Evolutionary conservation across 1,284 basidiomycete species (phyloP).

Genomic region (Xerocomus minutiporus): DNA sequence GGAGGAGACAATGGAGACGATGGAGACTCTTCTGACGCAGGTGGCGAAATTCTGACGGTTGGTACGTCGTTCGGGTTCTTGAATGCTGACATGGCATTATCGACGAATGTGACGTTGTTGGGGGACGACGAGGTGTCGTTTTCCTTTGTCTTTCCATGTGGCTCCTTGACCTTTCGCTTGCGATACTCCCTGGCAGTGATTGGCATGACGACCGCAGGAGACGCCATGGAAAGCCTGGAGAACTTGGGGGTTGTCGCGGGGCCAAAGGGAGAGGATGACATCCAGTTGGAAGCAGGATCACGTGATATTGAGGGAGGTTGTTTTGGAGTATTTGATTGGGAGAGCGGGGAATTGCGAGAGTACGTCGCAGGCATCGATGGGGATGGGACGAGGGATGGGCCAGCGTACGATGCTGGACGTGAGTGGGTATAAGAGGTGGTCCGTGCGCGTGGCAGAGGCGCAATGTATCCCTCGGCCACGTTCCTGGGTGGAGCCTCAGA

Average conservation of each 20-base stretch:
- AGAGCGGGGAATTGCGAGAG: conserved; percentile 12
- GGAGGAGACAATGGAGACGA: neutral
- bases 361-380: conserved; percentile 17
- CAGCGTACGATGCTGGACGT: conserved; percentile 18
- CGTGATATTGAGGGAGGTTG: conserved; percentile 23
- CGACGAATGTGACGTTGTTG: conserved; percentile 13
- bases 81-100: conserved; percentile 1
- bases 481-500: neutral
- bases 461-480: conserved; percentile 4
- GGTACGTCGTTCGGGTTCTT: conserved; percentile 8
- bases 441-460: conserved; percentile 19
- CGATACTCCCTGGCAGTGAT: conserved; percentile 29
- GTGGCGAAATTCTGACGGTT: conserved; percentile 11
- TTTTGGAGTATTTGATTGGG: conserved; percentile 9
- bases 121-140: neutral
- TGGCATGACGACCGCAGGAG: conserved; percentile 29
- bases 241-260: conserved; percentile 27
- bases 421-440: conserved; percentile 17
- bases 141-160: conserved; percentile 7
- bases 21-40: conserved; percentile 2
- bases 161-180: conserved; percentile 17
- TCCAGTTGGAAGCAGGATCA: conserved; percentile 29
- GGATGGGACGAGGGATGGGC: neutral
- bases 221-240: conserved; percentile 29
- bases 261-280: conserved; percentile 32